phyloP scores from a whole-genome alignment of 2,329 filamentous ascomycete species.

The Coniochaeta hoffmannii region DNA sequence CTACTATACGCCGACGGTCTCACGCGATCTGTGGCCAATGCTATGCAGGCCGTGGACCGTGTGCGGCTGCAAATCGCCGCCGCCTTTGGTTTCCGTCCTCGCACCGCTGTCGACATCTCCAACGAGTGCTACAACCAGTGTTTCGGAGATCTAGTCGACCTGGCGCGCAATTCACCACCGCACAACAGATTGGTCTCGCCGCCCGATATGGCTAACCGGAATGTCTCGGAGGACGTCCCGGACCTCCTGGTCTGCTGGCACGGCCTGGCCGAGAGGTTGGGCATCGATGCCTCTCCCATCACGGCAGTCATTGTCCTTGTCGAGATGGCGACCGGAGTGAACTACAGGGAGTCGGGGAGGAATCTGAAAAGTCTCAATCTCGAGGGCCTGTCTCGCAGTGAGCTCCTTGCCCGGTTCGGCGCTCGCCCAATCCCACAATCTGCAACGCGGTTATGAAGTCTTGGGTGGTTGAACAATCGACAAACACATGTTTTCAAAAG shows the following conservation, averaged over 20 bases:
- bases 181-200: slow-evolving; percentile 16
- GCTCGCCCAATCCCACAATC: background rate
- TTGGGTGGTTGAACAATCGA: background rate
- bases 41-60: slow-evolving; percentile 14
- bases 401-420: slow-evolving; percentile 2
- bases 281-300: slow-evolving; percentile 13
- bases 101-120: slow-evolving; percentile 13
- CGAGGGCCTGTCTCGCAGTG: slow-evolving; percentile 2
- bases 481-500: too few species aligned
- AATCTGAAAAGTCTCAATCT: slow-evolving; percentile 8
- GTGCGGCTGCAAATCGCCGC: slow-evolving; percentile 15
- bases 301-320: slow-evolving; percentile 12
- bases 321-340: slow-evolving; percentile 11
- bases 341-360: slow-evolving; percentile 10
- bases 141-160: slow-evolving; percentile 15
- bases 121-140: slow-evolving; percentile 18
- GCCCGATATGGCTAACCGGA: slow-evolving; percentile 11
- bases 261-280: slow-evolving; percentile 12
- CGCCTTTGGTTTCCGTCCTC: slow-evolving; percentile 14
- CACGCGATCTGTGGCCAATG: slow-evolving; percentile 11
- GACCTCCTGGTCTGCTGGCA: slow-evolving; percentile 15
- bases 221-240: slow-evolving; percentile 16
- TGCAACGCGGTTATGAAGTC: background rate
- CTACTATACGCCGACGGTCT: slow-evolving; percentile 14
- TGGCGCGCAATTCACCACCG: slow-evolving; percentile 14